Base-by-base conservation (phyloP, 2,329 filamentous ascomycete genomes). In the Kalmusia sp. region DNA sequence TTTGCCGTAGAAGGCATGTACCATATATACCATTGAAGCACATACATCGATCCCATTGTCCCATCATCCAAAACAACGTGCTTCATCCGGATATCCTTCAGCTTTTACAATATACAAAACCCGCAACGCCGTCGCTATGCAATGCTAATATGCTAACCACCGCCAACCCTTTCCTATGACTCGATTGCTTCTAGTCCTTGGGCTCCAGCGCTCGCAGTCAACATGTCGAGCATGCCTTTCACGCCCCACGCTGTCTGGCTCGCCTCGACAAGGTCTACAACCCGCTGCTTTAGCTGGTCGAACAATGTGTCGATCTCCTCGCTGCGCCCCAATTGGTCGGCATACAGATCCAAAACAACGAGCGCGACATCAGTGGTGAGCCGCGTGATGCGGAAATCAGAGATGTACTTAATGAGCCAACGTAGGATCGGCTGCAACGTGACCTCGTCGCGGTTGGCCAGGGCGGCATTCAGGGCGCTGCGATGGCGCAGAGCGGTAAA, bases 401-500 rank as follows among this genome's bases (percentile, higher is more conserved):
- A 83, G 62, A 99, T 89, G 75, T 93, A 86, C 62, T 85, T 87
- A 72, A 87, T 86, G 8, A 93, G 83, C 92, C 93, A 98, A 68
- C 84, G 85, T 46, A 99, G 79, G 11, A 98, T 83, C 1, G 93
- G 93, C 72, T 91, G 85, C 4, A 99, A 85, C 0, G 87, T 87
- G 34, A 87, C 80, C 74, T 96, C 92, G 69, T 96, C 90, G 39
- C 95, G 86, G 57, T 87, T 86, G 68, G 89, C 84, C 39, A 99
- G 84, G 4, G 95, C 92, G 30, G 89, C 85, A 43, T 90, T 87
- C 54, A 97, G 82, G 1, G 92, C 93, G 54, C 89, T 92, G 54
- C 93, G 90, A 76, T 99, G 93, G 34, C 91, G 88, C 28, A 99
- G 83, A 6, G 92, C 90, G 11, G 90, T 89, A 17, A 99, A 81